These are phyloP conservation scores for Plectosphaerella sp. DNA, from an alignment of 2,329 filamentous ascomycete species.

Conservation along the genomic window DNA sequence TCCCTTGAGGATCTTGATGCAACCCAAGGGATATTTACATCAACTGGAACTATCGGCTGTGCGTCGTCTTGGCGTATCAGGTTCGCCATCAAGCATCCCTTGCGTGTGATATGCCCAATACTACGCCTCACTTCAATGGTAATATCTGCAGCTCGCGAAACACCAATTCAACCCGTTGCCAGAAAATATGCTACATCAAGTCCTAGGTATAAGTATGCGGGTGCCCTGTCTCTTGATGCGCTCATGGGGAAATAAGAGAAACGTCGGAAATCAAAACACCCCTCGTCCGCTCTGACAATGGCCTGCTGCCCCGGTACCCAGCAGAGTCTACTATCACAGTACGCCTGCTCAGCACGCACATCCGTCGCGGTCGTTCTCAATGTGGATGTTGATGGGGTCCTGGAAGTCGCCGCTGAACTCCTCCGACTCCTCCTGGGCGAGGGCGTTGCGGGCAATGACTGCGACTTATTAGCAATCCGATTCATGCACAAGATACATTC, in stretches of 20 bases:
- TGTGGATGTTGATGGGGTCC: constrained; percentile 96
- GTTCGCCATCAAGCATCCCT: not conserved
- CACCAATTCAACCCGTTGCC: constrained; percentile 11
- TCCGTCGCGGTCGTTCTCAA: constrained; percentile 87
- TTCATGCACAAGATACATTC: too few species aligned
- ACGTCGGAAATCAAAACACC: not conserved
- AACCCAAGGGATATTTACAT: not conserved
- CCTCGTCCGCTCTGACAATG: not conserved
- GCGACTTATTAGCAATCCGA: constrained; percentile 4
- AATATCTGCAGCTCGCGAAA: constrained; percentile 5
- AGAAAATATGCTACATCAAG: constrained; percentile 14
- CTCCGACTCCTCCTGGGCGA: constrained; percentile 95
- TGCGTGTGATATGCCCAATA: not conserved
- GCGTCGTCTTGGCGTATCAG: not conserved
- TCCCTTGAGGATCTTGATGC: too few species aligned
- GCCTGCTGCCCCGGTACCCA: not conserved
- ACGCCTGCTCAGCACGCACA: constrained; percentile 71
- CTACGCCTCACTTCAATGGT: too few species aligned
- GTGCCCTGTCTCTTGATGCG: constrained; percentile 8
- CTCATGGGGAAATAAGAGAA: not conserved
- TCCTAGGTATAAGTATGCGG: constrained; percentile 7
- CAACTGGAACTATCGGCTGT: not conserved
- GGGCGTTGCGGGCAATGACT: constrained; percentile 95
- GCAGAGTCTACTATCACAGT: not conserved
- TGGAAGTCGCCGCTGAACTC: constrained; percentile 97